Evolutionary conservation across 202 grass and related monocot species (phyloP).

Genomic region (Carex arenaria): DNA sequence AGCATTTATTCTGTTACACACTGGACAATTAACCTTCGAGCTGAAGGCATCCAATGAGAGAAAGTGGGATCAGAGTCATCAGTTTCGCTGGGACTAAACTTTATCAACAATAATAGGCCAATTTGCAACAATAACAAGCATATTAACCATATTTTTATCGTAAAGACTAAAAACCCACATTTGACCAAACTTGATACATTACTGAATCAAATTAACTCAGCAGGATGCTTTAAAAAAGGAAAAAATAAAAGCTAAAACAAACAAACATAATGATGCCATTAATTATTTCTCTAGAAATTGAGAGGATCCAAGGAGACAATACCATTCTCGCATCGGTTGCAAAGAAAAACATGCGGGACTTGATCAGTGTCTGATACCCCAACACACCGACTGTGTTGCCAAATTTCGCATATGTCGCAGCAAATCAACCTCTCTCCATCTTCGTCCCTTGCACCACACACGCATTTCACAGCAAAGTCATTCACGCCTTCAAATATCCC

Average conservation of each 20-base stretch:
- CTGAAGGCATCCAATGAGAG: no score
- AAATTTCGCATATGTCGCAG: constrained; percentile 82
- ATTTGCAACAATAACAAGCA: background rate
- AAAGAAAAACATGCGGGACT: constrained; percentile 61
- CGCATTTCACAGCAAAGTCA: constrained; percentile 45
- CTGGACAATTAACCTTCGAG: no score
- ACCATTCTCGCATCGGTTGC: constrained; percentile 58
- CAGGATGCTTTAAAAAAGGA: background rate
- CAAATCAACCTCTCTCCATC: constrained; percentile 77
- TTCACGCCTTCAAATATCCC: constrained; percentile 44
- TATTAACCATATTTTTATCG: background rate
- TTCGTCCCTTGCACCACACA: constrained; percentile 57
- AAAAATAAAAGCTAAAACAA: background rate
- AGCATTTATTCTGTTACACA: background rate
- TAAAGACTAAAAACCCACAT: background rate
- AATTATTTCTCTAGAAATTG: constrained; percentile 31
- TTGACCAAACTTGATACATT: background rate
- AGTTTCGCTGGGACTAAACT: no score
- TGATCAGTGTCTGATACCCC: constrained; percentile 54
- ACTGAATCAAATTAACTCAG: background rate
- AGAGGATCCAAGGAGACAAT: constrained; percentile 49
- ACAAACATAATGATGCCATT: background rate
- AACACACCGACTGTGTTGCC: constrained; percentile 69
- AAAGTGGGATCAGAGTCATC: no score
- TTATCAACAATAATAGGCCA: background rate